phyloP scores from a whole-genome alignment of 2,329 filamentous ascomycete genomes.

The Coniochaeta hoffmannii region DNA sequence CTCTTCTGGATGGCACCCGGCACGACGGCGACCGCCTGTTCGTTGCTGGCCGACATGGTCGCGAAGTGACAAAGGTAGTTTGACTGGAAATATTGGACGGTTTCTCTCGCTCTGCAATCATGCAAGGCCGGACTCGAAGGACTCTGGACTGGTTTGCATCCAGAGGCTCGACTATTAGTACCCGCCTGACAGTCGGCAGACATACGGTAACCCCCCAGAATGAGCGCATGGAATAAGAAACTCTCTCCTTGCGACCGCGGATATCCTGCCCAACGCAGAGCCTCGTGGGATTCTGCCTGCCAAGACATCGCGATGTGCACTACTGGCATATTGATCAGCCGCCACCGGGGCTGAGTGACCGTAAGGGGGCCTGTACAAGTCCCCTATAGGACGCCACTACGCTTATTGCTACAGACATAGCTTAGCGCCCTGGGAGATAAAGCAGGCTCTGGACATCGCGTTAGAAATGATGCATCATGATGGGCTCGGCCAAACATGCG shows the following conservation, averaged over 20 bases:
- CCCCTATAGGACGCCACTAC: background rate
- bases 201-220: background rate
- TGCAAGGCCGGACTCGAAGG: no score
- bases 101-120: no score
- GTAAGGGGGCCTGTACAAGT: background rate
- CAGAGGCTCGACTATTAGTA: background rate
- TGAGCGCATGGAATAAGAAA: background rate
- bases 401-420: background rate
- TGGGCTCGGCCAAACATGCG: no score
- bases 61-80: background rate
- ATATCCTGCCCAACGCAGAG: background rate
- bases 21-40: background rate
- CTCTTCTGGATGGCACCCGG: background rate
- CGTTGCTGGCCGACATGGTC: background rate
- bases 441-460: background rate
- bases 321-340: background rate
- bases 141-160: background rate
- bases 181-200: background rate
- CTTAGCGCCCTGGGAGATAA: background rate
- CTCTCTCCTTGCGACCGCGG: background rate
- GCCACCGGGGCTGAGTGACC: background rate
- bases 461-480: background rate
- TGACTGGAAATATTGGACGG: background rate
- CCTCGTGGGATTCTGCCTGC: background rate
- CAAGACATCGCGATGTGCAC: background rate